Base-by-base conservation (phyloP, 2,329 filamentous ascomycete genomes). In the Juglanconis sp. region DNA sequence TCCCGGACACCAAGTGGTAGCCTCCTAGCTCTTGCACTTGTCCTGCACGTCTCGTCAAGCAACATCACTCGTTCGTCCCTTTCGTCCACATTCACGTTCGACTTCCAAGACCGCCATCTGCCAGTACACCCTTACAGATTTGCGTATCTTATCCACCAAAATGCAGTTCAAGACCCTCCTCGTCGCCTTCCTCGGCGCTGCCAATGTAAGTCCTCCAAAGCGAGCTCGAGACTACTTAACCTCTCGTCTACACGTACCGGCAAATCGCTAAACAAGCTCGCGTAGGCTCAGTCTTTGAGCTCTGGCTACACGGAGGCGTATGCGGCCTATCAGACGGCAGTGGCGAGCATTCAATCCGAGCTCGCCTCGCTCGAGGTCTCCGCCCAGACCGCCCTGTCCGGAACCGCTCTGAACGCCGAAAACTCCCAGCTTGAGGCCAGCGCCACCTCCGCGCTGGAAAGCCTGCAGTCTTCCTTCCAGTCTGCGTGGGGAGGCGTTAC, bases 91-190 rank as follows among this genome's bases (percentile, higher is more conserved):
- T 15, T 55, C 3, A 55, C 46, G 42, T 24, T 46, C 42, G 42
- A 17, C 17, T 46, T 44, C 15, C 5, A 24, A 17, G 15, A 46
- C 15, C 17, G 8, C 15, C 5, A 17, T 46, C 31, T 35, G 30
- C 38, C 8, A 46, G 31, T 17, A 32, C 10, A 2, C 17, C 15
- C 17, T 40, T 46, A 48, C 40, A 35, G 17, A 17, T 9, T 31
- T 42, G n/a, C 17, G 42, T 35, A 17, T 17, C n/a, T n/a, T 24
- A n/a, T 36, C 38, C 47, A 17, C 42, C 51, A 57, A 53, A 32
- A 61, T 63, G 62, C 57, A 62, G 56, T 57, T 56, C 59, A 61
- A 59, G 59, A 50, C 59, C 30, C 32, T 56, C 13, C 9, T 62
- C 13, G 35, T 55, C 32, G 48, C 50, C 40, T n/a, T 55, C 35